Conservation (phyloP, 306 rosid genomes). For the Acacia acuminata region DNA sequence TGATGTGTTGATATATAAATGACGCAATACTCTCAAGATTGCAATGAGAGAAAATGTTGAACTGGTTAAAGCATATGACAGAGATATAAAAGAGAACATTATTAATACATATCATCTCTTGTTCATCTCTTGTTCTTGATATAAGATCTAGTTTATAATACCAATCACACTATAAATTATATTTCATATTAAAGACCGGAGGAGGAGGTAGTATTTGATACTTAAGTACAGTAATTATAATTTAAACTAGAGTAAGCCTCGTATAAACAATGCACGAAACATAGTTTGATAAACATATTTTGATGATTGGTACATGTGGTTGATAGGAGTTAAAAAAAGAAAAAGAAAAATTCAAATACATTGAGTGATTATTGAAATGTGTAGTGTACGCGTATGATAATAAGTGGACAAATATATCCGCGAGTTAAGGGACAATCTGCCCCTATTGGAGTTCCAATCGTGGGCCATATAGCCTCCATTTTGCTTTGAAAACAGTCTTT, state of each 20-base stretch:
- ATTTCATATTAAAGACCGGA: too few relatives aligned
- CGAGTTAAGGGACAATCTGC: neutral
- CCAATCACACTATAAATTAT: too few relatives aligned
- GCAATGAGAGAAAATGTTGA: neutral
- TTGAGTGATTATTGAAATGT: neutral
- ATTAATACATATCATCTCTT: neutral
- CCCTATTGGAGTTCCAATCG: neutral
- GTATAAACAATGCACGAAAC: too few relatives aligned
- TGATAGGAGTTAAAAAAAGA: neutral
- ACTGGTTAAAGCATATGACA: neutral
- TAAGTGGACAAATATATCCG: neutral
- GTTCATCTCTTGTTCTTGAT: neutral
- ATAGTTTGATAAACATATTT: too few relatives aligned
- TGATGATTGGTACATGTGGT: neutral
- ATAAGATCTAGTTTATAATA: too few relatives aligned
- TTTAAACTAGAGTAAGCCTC: neutral
- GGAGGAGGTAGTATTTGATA: neutral
- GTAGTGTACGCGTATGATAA: neutral
- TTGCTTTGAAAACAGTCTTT: constrained; percentile 38
- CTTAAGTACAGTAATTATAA: neutral
- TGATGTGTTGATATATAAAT: neutral
- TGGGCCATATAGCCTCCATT: constrained; percentile 44
- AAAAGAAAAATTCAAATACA: neutral
- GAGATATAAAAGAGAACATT: neutral
- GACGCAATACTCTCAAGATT: neutral